These are phyloP conservation scores for Penicillium soppii DNA, from an alignment of 495 filamentous ascomycete genomes.

Conservation along the genomic window DNA sequence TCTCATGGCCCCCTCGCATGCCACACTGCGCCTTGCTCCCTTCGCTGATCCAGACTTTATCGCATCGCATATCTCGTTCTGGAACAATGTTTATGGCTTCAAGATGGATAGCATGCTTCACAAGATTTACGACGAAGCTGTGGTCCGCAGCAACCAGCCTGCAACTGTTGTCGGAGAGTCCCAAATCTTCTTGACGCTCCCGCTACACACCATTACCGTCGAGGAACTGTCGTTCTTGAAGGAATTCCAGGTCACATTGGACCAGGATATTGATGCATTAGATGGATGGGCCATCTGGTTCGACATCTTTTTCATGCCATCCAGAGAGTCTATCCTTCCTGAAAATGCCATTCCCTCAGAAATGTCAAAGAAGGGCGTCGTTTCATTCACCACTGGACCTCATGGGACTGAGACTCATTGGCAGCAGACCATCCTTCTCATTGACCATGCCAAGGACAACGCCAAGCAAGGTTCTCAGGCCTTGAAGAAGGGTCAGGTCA, in stretches of 20 bases:
- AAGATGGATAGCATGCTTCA: conserved; percentile 56
- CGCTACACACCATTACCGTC: conserved; percentile 54
- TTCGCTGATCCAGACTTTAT: conserved; percentile 84
- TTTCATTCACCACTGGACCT: conserved; percentile 56
- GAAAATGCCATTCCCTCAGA: conserved; percentile 42
- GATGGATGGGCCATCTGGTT: conserved; percentile 66
- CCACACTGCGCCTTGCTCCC: conserved; percentile 80
- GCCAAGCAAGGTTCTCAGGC: conserved; percentile 11
- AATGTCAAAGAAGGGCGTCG: conserved; percentile 46
- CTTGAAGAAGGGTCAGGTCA: conserved; percentile 50
- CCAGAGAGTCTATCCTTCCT: conserved; percentile 40
- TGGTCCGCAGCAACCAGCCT: conserved; percentile 48
- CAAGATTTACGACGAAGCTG: conserved; percentile 59
- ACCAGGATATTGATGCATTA: conserved; percentile 53
- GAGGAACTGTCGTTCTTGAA: conserved; percentile 58
- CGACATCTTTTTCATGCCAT: conserved; percentile 61
- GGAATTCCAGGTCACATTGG: conserved; percentile 53
- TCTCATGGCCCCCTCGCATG: conserved; percentile 88
- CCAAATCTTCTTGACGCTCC: conserved; percentile 53
- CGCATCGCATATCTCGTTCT: conserved; percentile 61
- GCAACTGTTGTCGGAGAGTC: conserved; percentile 48
- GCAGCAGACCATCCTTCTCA: conserved; percentile 49
- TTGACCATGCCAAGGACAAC: conserved; percentile 41
- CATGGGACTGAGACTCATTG: conserved; percentile 54
- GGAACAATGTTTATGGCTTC: conserved; percentile 64